Base-by-base conservation (phyloP, 257 asterid genomes). In the Capsicum baccatum region DNA sequence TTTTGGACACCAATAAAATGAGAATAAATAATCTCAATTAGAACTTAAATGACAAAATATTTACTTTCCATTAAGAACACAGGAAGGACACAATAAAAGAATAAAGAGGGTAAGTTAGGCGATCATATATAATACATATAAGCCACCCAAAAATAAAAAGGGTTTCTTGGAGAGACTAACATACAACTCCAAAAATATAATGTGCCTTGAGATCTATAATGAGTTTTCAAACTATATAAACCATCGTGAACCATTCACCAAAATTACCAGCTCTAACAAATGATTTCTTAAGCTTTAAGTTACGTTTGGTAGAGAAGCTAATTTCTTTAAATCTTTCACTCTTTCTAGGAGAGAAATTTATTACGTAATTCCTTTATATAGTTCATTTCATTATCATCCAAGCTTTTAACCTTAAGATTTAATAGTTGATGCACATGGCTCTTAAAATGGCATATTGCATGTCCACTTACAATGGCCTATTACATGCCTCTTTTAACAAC, bases 151-250 rank as follows among this genome's bases (percentile, higher is more conserved):
- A 26, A 26, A 26, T 26, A 26, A 26, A 26, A 0, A 26, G 33
- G 33, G 33, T 26, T 26, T 26, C 33, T 26, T 26, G 2, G 33
- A 26, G 33, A 26, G 33, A 26, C 33, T 26, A 26, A 26, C 33
- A 26, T 26, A 26, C 33, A 26, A 26, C 33, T 26, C 33, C 33
- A 26, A 26, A 26, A 26, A 26, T 26, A 26, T 26, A 26, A 26
- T 26, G 33, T 26, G 2, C 33, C 33, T 26, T 26, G 33, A 26
- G 33, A 1, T 26, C 33, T 26, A 81, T 15, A 57, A 57, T 76
- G 82, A 57, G 85, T 74, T 17, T 86, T 44, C 56, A 79, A 71
- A 84, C 86, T 91, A 92, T 93, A 91, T 87, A 92, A 83, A 69
- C 91, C 89, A 62, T 73, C 86, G 68, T 86, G 63, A n/a, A 86